Conservation (phyloP, 208 protist genomes). For the Porcisia deanei region DNA sequence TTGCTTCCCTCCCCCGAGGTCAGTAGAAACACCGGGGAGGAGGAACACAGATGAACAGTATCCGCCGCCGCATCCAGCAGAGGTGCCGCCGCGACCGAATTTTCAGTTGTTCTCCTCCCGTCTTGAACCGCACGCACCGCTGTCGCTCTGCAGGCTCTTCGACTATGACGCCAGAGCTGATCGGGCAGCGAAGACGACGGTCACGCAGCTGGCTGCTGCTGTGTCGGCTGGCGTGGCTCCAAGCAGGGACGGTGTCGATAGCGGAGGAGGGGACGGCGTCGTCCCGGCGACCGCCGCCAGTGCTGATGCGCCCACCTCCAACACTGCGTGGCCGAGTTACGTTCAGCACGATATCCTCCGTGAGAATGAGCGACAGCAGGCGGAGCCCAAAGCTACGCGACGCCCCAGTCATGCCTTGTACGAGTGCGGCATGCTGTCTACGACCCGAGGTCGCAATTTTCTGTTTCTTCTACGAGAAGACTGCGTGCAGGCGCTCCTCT, state of each 20-base stretch:
- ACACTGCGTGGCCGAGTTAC: slow-evolving; percentile 23
- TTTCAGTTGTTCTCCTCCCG: slow-evolving; percentile 44
- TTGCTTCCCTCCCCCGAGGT: background rate
- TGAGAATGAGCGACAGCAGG: slow-evolving; percentile 33
- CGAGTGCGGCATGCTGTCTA: slow-evolving; percentile 43
- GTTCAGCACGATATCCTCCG: slow-evolving; percentile 32
- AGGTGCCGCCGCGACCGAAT: slow-evolving; percentile 31
- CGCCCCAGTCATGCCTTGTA: slow-evolving; percentile 41
- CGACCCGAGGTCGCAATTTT: slow-evolving; percentile 42
- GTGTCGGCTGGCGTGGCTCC: background rate
- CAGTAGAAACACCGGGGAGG: background rate
- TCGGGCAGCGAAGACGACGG: background rate
- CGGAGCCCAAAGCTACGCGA: slow-evolving; percentile 22
- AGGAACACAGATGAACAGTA: background rate
- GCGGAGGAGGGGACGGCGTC: background rate
- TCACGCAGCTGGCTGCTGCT: background rate
- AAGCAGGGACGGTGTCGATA: background rate
- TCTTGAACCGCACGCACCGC: slow-evolving; percentile 39
- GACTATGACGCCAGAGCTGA: slow-evolving; percentile 24
- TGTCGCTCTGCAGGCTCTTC: slow-evolving; percentile 36
- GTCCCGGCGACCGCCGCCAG: background rate
- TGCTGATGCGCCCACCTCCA: background rate
- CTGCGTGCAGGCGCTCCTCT: slow-evolving; percentile 37
- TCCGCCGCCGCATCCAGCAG: slow-evolving; percentile 1
- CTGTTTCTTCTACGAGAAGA: slow-evolving; percentile 43